phyloP scores from a whole-genome alignment of 2,329 filamentous ascomycete species.

The Stemphylium lycopersici region DNA sequence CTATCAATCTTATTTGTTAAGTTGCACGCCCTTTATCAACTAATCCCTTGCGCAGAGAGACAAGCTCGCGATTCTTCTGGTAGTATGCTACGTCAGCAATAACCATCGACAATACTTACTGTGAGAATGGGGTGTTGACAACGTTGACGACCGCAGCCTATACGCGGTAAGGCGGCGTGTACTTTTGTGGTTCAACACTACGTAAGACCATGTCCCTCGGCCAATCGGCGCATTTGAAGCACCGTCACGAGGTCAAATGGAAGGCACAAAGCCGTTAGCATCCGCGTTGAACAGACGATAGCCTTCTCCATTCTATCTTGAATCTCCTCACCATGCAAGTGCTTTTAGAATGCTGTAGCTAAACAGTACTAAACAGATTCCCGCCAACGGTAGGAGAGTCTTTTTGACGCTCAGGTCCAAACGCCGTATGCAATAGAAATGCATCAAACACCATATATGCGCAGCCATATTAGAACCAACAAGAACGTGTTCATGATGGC shows the following conservation, averaged over 20 bases:
- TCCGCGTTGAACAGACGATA: constrained; percentile 29
- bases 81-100: neutral
- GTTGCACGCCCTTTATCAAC: constrained; percentile 19
- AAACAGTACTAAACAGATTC: constrained; percentile 9
- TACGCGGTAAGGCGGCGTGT: neutral
- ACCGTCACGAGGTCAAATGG: constrained; percentile 14
- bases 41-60: neutral
- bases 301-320: constrained; percentile 12
- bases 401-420: constrained; percentile 20
- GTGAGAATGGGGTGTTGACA: neutral
- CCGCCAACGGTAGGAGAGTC: constrained; percentile 12
- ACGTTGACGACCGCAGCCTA: neutral
- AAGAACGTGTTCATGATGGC: constrained; percentile 4
- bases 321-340: constrained; percentile 2
- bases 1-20: neutral
- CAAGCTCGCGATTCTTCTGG: neutral
- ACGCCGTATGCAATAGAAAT: constrained; percentile 29
- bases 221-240: constrained; percentile 27
- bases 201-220: constrained; percentile 25
- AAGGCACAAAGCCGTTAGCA: constrained; percentile 35
- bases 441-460: constrained; percentile 25
- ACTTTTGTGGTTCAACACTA: constrained; percentile 15
- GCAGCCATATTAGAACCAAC: constrained; percentile 22
- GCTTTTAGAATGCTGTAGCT: constrained; percentile 5
- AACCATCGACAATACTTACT: neutral